phyloP scores from a whole-genome alignment of 768 basidiomycete species.

The Hydnomerulius pinastri region DNA sequence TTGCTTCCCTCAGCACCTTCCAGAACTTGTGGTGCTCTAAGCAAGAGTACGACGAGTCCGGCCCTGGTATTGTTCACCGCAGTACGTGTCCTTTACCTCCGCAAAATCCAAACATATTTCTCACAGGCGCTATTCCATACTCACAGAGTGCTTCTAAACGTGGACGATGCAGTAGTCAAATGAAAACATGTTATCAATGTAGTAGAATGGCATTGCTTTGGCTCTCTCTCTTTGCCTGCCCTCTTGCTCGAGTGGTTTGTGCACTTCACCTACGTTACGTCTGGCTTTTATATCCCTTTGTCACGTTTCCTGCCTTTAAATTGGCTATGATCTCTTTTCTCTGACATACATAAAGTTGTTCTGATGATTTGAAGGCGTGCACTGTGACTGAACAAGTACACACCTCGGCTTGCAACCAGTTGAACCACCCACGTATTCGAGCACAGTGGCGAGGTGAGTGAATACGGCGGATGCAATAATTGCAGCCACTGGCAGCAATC shows the following conservation, averaged over 20 bases:
- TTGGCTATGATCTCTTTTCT: too few relatives aligned
- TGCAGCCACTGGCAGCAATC: too few relatives aligned
- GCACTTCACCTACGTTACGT: constrained; percentile 16
- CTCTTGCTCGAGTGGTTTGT: constrained; percentile 19
- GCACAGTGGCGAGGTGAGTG: too few relatives aligned
- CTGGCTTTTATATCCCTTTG: too few relatives aligned
- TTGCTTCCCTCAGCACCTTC: constrained; percentile 92
- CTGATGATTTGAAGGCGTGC: too few relatives aligned
- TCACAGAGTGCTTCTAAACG: constrained; percentile 28
- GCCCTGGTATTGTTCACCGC: constrained; percentile 79
- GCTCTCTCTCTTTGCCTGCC: constrained; percentile 7
- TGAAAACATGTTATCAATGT: constrained; percentile 21
- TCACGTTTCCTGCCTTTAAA: too few relatives aligned
- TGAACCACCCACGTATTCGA: too few relatives aligned
- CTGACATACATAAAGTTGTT: too few relatives aligned
- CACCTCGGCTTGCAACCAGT: too few relatives aligned
- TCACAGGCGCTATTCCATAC: background rate
- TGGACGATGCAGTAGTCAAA: constrained; percentile 19
- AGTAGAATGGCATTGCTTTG: constrained; percentile 29
- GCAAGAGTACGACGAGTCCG: constrained; percentile 89
- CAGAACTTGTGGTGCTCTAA: constrained; percentile 95
- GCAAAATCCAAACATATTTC: background rate
- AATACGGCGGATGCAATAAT: too few relatives aligned
- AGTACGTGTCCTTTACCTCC: constrained; percentile 43
- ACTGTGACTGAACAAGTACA: too few relatives aligned